Percentiles rank a stretch among this genome's conserved stretches.
Evolutionary conservation across 495 filamentous ascomycete genomes (phyloP).

Genomic region (Clavariopsis aquatica): DNA sequence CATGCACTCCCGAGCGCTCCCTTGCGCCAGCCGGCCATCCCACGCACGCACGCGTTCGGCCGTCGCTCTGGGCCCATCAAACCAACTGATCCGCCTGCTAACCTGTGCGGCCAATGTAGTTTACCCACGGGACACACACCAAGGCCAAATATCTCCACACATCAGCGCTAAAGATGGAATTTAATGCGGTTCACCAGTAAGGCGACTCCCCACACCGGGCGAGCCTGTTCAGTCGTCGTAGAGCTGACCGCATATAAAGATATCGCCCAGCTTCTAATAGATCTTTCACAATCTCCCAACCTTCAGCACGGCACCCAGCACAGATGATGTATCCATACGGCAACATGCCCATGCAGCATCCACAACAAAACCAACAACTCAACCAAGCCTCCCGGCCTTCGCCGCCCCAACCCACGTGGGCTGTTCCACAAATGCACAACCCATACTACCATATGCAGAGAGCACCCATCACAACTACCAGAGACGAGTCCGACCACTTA

Average conservation of each 20-base stretch:
- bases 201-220: conserved; percentile 11
- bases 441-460: conserved; percentile 32
- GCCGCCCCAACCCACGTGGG: conserved; percentile 33
- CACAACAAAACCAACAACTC: conserved; percentile 26
- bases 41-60: conserved; percentile 26
- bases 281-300: conserved; percentile 33
- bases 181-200: conserved; percentile 44
- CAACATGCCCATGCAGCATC: conserved; percentile 31
- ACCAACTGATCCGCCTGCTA: conserved; percentile 28
- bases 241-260: conserved; percentile 35
- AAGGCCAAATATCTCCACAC: conserved; percentile 17
- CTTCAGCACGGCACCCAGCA: conserved; percentile 28
- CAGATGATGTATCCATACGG: conserved; percentile 41
- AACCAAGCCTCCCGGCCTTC: conserved; percentile 29
- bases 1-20: conserved; percentile 9
- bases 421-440: conserved; percentile 31
- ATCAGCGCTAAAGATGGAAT: conserved; percentile 41
- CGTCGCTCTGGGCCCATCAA: conserved; percentile 15
- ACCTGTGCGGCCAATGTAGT: conserved; percentile 31
- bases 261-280: conserved; percentile 38
- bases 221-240: not conserved
- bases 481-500: conserved; percentile 24
- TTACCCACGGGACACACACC: conserved; percentile 27
- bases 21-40: conserved; percentile 20
- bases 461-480: conserved; percentile 13